Evolutionary conservation across 176 grass and related monocot species (phyloP).

Genomic region (Alopecurus myosuroides): DNA sequence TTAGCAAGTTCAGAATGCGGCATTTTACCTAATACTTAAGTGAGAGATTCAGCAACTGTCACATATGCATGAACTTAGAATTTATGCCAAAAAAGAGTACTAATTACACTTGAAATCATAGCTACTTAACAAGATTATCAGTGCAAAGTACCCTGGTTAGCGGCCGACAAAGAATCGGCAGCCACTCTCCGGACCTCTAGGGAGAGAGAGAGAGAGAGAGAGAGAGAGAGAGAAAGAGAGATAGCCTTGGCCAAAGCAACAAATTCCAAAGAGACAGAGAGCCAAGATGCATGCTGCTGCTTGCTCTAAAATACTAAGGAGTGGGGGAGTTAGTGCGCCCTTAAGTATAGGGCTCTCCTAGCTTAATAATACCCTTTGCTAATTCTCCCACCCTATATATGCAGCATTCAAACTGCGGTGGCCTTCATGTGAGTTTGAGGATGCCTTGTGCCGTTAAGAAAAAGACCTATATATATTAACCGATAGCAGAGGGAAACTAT

Average conservation of each 20-base stretch:
- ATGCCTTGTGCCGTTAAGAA: slow-evolving; percentile 16
- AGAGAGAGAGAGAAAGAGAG: slow-evolving; percentile 30
- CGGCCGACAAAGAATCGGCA: slow-evolving; percentile 79
- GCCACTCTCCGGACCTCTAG: slow-evolving; percentile 41
- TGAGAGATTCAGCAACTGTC: slow-evolving; percentile 18
- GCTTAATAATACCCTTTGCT: slow-evolving; percentile 20
- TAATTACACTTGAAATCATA: slow-evolving; percentile 51
- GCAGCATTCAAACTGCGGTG: slow-evolving; percentile 28
- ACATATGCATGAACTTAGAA: slow-evolving; percentile 16
- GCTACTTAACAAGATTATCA: slow-evolving; percentile 51
- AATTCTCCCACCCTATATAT: slow-evolving; percentile 29
- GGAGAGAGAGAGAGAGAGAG: slow-evolving; percentile 29
- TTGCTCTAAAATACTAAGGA: slow-evolving; percentile 54
- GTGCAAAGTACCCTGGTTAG: slow-evolving; percentile 31
- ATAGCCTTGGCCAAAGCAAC: slow-evolving; percentile 35
- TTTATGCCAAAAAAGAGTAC: slow-evolving; percentile 30
- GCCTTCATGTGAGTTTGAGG: slow-evolving; percentile 52
- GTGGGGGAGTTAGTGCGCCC: slow-evolving; percentile 40
- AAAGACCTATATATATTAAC: not conserved
- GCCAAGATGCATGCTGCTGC: slow-evolving; percentile 37
- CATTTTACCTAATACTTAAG: slow-evolving; percentile 25
- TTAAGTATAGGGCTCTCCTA: slow-evolving; percentile 36
- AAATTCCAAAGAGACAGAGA: slow-evolving; percentile 43
- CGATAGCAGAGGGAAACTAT: slow-evolving; percentile 6
- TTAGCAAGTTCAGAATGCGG: slow-evolving; percentile 36